phyloP scores from a whole-genome alignment of 108 stramenopile genomes.

The Skeletonema costatum region DNA sequence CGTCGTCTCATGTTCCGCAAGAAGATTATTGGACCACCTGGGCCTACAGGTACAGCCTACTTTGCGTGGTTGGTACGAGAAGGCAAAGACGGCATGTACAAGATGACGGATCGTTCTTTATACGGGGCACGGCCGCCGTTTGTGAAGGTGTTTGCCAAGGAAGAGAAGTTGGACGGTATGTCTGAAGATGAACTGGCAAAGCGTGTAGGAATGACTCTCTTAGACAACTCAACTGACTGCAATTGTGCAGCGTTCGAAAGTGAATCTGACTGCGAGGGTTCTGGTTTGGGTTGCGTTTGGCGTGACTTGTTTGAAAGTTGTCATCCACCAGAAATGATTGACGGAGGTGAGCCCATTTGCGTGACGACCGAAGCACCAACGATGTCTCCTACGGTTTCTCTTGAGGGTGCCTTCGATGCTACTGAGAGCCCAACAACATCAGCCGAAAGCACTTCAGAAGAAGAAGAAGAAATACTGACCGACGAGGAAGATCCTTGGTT shows the following conservation, averaged over 20 bases:
- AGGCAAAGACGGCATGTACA: conserved; percentile 62
- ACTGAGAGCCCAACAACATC: conserved; percentile 49
- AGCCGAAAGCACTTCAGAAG: background rate
- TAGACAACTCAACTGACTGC: conserved; percentile 57
- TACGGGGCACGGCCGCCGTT: conserved; percentile 61
- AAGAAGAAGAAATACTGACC: background rate
- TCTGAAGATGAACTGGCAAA: conserved; percentile 46
- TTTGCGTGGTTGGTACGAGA: conserved; percentile 48
- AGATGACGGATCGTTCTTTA: conserved; percentile 61
- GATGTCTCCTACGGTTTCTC: conserved; percentile 49
- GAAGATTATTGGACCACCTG: conserved; percentile 62
- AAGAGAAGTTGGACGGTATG: conserved; percentile 66
- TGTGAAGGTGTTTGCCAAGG: conserved; percentile 60
- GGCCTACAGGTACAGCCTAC: conserved; percentile 51
- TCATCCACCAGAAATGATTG: conserved; percentile 61
- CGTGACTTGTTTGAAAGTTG: conserved; percentile 35
- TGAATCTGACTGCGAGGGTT: conserved; percentile 50
- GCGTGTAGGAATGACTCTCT: conserved; percentile 35
- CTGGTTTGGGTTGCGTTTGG: conserved; percentile 40
- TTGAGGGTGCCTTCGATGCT: conserved; percentile 32
- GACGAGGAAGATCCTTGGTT: conserved; percentile 40
- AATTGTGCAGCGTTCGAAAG: conserved; percentile 57
- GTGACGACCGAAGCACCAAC: conserved; percentile 53
- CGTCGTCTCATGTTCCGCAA: conserved; percentile 50
- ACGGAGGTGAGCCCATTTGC: conserved; percentile 62